These are phyloP conservation scores for Salinomyces thailandicus DNA, from an alignment of 2,329 filamentous ascomycete genomes.

Conservation along the genomic window DNA sequence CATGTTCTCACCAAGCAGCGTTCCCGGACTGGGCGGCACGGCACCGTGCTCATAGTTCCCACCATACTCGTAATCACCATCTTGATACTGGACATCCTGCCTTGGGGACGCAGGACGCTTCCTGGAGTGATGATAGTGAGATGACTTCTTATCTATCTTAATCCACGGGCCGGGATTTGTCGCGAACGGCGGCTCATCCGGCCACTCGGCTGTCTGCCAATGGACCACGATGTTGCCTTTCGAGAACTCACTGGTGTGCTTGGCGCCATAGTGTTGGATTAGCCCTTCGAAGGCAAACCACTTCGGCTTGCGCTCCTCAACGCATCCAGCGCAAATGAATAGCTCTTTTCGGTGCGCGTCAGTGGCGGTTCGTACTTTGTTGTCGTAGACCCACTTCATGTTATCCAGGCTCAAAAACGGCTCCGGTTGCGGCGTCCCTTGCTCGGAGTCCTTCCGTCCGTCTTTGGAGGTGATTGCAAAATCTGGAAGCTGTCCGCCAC, in stretches of 20 bases:
- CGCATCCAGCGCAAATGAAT: slow-evolving; percentile 57
- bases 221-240: slow-evolving; percentile 61
- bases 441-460: slow-evolving; percentile 5
- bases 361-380: slow-evolving; percentile 60
- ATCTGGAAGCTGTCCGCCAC: slow-evolving; percentile 13
- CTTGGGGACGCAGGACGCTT: slow-evolving; percentile 1
- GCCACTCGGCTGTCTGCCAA: slow-evolving; percentile 71
- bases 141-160: slow-evolving; percentile 10
- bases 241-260: slow-evolving; percentile 63
- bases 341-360: slow-evolving; percentile 58
- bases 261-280: slow-evolving; percentile 73
- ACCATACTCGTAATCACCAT: slow-evolving; percentile 4
- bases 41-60: slow-evolving; percentile 4
- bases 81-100: background rate
- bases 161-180: slow-evolving; percentile 36
- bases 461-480: slow-evolving; percentile 1
- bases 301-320: slow-evolving; percentile 54
- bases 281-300: slow-evolving; percentile 68
- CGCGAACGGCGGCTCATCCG: slow-evolving; percentile 61
- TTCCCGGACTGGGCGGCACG: slow-evolving; percentile 4
- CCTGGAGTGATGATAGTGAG: slow-evolving; percentile 3
- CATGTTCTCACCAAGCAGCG: slow-evolving; percentile 9
- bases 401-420: slow-evolving; percentile 59
- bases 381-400: slow-evolving; percentile 78
- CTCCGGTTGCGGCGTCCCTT: slow-evolving; percentile 12